Evolutionary conservation across 345 rosid species (phyloP).

Genomic region (Geranium brycei): DNA sequence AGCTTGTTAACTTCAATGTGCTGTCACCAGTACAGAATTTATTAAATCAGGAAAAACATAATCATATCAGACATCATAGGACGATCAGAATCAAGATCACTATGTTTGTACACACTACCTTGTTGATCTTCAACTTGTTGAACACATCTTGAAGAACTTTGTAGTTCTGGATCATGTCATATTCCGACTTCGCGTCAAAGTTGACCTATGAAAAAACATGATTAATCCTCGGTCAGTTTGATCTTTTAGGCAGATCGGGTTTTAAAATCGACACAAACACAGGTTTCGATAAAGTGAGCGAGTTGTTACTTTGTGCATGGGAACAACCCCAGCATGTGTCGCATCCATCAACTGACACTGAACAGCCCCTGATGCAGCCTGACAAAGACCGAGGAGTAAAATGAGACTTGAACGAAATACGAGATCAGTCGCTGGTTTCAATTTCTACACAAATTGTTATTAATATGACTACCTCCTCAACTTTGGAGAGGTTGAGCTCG

Average conservation of each 20-base stretch:
- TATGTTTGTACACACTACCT: slow-evolving; percentile 26
- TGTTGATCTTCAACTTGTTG: slow-evolving; percentile 84
- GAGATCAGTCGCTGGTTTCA: no score
- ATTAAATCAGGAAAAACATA: no score
- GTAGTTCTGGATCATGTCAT: slow-evolving; percentile 94
- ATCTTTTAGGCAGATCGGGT: no score
- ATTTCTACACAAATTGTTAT: no score
- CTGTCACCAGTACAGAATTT: slow-evolving; percentile 22
- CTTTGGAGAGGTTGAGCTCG: slow-evolving; percentile 75
- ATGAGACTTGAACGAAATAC: no score
- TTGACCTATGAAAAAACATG: slow-evolving; percentile 40
- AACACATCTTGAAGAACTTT: slow-evolving; percentile 90
- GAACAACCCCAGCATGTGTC: slow-evolving; percentile 91
- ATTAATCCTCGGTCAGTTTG: not conserved
- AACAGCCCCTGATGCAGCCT: slow-evolving; percentile 99
- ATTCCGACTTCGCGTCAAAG: slow-evolving; percentile 90
- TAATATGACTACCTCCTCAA: slow-evolving; percentile 56
- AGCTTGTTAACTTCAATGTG: slow-evolving; percentile 88
- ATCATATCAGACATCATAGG: no score
- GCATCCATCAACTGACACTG: slow-evolving; percentile 96
- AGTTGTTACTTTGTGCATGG: slow-evolving; percentile 81
- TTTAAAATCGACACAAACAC: no score
- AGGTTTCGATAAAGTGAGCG: not conserved
- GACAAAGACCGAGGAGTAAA: not conserved
- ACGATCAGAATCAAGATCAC: no score